Conservation (phyloP, 2,329 filamentous ascomycete genomes). For the Microdochium nivale region DNA sequence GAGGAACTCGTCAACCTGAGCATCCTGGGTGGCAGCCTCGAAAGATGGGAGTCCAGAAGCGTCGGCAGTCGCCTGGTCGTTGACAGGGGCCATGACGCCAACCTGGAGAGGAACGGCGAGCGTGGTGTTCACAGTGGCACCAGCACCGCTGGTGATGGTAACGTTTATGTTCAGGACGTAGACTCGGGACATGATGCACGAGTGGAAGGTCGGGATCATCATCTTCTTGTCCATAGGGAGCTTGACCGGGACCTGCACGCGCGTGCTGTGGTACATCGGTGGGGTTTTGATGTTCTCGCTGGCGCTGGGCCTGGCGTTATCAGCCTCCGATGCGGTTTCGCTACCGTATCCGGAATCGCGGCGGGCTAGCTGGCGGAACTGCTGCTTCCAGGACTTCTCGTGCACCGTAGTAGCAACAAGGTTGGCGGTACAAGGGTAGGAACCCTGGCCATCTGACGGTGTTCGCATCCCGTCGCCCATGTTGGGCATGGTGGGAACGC, state of each 20-base stretch:
- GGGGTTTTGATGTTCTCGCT: slow-evolving; percentile 9
- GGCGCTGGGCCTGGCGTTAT: slow-evolving; percentile 10
- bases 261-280: slow-evolving; percentile 29
- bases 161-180: slow-evolving; percentile 42
- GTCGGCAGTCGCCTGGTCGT: slow-evolving; percentile 11
- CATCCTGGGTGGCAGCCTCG: slow-evolving; percentile 37
- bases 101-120: slow-evolving; percentile 43
- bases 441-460: slow-evolving; percentile 31
- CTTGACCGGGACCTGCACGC: slow-evolving; percentile 37
- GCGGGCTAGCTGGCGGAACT: slow-evolving; percentile 22
- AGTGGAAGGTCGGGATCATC: slow-evolving; percentile 49
- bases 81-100: slow-evolving; percentile 27
- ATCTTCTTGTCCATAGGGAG: slow-evolving; percentile 37
- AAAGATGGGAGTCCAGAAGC: slow-evolving; percentile 35
- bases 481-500: slow-evolving; percentile 40
- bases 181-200: slow-evolving; percentile 46
- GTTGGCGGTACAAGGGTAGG: slow-evolving; percentile 35
- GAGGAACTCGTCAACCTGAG: slow-evolving; percentile 33
- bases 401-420: slow-evolving; percentile 28
- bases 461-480: slow-evolving; percentile 24
- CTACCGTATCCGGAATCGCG: slow-evolving; percentile 47
- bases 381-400: slow-evolving; percentile 31
- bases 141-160: slow-evolving; percentile 23
- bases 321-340: slow-evolving; percentile 28
- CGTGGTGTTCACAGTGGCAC: slow-evolving; percentile 32